Evolutionary conservation across 2,329 filamentous ascomycete species (phyloP), one percentile per base, ranked within the genome.

Genomic region (Scedosporium aurantiacum): DNA sequence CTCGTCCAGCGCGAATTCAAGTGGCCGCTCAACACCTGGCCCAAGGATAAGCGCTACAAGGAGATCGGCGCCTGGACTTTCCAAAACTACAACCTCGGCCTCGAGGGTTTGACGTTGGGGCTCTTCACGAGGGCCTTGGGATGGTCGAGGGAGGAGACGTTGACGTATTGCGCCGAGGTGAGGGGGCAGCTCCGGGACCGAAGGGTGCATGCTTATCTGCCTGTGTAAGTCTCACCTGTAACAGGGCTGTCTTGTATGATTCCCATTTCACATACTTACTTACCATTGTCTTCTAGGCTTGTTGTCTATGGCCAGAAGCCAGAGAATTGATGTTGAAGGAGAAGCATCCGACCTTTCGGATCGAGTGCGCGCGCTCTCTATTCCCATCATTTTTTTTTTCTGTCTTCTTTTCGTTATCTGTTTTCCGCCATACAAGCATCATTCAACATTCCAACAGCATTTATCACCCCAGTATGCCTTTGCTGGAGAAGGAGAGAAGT

Each of bases 1-100:
- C 75, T 85, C 12, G 74, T 78, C 32, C 75, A 84, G 67, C 72
- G 71, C 23, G 67, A 80, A 1, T 81, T 80, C 68, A 83, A 80
- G 67, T 72, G 84, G 52, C 82, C 82, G 0, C 72, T 79, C 57
- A 82, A 81, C 45, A 72, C 73, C 3, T 85, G 82, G 83, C 73
- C 82, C 0, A 78, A 75, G 64, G 72, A 79, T 55, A 70, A 71
- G 47, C 66, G 68, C 18, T 70, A 76, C 60, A 79, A 76, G 65
- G 71, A 75, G 16, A 64, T 80, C 4, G 78, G 78, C 0, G 62
- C 64, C 8, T 73, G 73, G 69, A 62, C 58, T 10, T 59, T 62
- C 14, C 60, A 62, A 18, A 62, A 64, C 37, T 41, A 67, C 27
- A 55, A 66, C 28, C 61, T 62, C 2, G 66, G 65, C 18, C 57